Conservation (phyloP, 352 stramenopile genomes). For the Aphanomyces stellatus region DNA sequence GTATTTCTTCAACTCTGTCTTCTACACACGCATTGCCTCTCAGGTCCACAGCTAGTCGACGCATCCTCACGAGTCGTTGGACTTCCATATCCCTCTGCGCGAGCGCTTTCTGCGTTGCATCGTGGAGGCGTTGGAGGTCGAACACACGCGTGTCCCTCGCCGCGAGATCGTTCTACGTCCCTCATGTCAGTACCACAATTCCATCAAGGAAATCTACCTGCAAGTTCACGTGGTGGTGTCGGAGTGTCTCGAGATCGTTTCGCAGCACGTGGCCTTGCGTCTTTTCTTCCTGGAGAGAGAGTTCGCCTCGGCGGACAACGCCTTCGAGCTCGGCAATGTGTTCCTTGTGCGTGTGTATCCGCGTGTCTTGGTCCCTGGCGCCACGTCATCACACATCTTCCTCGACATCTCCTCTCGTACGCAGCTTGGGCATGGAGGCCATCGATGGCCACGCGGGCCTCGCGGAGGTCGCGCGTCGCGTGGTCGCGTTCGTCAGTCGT, state of each 20-base stretch:
- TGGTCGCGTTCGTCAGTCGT: conserved; percentile 24
- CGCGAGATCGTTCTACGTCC: conserved; percentile 36
- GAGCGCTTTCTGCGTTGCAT: conserved; percentile 55
- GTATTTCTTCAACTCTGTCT: conserved; percentile 69
- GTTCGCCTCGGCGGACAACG: conserved; percentile 32
- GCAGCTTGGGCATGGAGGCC: conserved; percentile 60
- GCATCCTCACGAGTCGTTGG: conserved; percentile 42
- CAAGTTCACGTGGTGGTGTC: conserved; percentile 54
- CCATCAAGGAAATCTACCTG: conserved; percentile 22
- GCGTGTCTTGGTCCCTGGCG: background rate
- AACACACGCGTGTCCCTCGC: conserved; percentile 51
- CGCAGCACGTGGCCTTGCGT: conserved; percentile 35
- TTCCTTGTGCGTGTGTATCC: conserved; percentile 6
- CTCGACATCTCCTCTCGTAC: too few species aligned
- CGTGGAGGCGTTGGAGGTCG: conserved; percentile 44
- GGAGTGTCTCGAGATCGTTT: conserved; percentile 54
- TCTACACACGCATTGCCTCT: conserved; percentile 25
- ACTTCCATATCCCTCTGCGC: conserved; percentile 64
- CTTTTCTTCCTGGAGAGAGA: conserved; percentile 49
- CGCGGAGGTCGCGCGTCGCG: conserved; percentile 33
- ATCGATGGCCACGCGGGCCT: conserved; percentile 45
- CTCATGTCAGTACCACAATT: background rate
- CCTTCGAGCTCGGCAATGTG: conserved; percentile 51
- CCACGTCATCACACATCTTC: background rate
- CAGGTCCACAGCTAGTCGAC: background rate